Base-by-base conservation (phyloP, 805 yeast genomes). In the Ogataea polymorpha region DNA sequence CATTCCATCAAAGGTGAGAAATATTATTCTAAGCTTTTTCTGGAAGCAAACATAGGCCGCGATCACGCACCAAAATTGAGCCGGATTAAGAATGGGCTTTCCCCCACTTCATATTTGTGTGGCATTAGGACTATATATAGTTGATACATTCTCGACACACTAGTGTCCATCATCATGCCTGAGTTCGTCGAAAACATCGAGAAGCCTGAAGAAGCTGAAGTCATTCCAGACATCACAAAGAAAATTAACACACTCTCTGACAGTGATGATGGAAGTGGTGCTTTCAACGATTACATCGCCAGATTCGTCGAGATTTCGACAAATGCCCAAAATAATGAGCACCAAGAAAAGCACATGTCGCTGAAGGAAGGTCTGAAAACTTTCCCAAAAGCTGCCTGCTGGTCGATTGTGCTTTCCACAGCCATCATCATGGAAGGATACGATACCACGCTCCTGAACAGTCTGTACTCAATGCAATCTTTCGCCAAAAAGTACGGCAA, bases 361-460 rank as follows among this genome's bases (percentile, higher is more conserved):
- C 13, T 23, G 9, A 18, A 15, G 18, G 26, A 33, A 14, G 37
- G 28, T 33, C 18, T 33, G 12, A 23, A 23, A 14, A 23, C 20
- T 8, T 33, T 18, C 29, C 27, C 28, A 4, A 16, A 21, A 10
- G 28, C 28, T 5, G 37, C 25, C 4, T 12, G 21, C 21, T 33
- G 37, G 37, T 33, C 37, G 17, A 10, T 33, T 23, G 26, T 23
- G 12, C 17, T 33, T 15, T 23, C 28, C 21, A 33, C 20, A 13
- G 21, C 28, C 13, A 21, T 33, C 28, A 15, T 33, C n/a, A 33
- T 33, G 37, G 37, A 33, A n/a, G 37, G 26, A 35, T 72, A 66
- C 51, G 76, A 72, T 53, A 70, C 55, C 45, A 62, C 56, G 49
- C 67, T 44, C 56, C 68, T 63, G 59, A 57, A 56, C 56, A 65